Evolutionary conservation across 257 asterid genomes (phyloP).

Genomic region (Catharanthus roseus): DNA sequence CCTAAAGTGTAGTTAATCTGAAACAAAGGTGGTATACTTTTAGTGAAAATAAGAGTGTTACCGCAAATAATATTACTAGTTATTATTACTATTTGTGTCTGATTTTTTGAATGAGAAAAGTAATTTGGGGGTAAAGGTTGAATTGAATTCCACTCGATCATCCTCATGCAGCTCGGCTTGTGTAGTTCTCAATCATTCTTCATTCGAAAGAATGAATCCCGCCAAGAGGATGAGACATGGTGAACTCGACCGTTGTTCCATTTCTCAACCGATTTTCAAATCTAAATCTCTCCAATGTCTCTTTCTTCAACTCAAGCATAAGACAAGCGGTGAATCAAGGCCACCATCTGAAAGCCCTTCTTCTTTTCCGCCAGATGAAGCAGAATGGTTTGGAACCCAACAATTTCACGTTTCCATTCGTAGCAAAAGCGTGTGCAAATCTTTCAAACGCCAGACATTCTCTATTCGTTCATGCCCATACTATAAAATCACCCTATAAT

Average conservation of each 20-base stretch:
- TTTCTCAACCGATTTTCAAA: slow-evolving; percentile 12
- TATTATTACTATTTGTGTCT: too few relatives aligned
- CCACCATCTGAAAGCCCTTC: slow-evolving; percentile 10
- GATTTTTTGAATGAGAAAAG: too few relatives aligned
- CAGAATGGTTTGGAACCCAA: slow-evolving; percentile 33
- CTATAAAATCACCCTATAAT: slow-evolving; percentile 33
- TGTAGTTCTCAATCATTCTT: too few relatives aligned
- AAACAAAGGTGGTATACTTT: too few relatives aligned
- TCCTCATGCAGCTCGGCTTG: too few relatives aligned
- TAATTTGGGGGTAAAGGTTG: too few relatives aligned
- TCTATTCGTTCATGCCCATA: slow-evolving; percentile 38
- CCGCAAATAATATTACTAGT: too few relatives aligned
- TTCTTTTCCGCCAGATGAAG: slow-evolving; percentile 39
- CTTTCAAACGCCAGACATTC: slow-evolving; percentile 33
- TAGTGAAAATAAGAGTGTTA: too few relatives aligned
- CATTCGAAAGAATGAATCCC: too few relatives aligned
- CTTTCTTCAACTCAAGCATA: slow-evolving; percentile 12
- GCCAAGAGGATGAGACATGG: background rate
- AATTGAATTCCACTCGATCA: too few relatives aligned
- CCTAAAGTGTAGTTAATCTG: too few relatives aligned
- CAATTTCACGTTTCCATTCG: slow-evolving; percentile 48
- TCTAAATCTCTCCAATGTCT: slow-evolving; percentile 1
- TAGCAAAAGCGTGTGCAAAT: slow-evolving; percentile 66
- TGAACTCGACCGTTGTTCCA: slow-evolving; percentile 7
- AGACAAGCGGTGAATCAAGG: slow-evolving; percentile 14